These are phyloP conservation scores for Globisporangium cederbergense DNA, from an alignment of 352 stramenopile species.

Conservation along the genomic window DNA sequence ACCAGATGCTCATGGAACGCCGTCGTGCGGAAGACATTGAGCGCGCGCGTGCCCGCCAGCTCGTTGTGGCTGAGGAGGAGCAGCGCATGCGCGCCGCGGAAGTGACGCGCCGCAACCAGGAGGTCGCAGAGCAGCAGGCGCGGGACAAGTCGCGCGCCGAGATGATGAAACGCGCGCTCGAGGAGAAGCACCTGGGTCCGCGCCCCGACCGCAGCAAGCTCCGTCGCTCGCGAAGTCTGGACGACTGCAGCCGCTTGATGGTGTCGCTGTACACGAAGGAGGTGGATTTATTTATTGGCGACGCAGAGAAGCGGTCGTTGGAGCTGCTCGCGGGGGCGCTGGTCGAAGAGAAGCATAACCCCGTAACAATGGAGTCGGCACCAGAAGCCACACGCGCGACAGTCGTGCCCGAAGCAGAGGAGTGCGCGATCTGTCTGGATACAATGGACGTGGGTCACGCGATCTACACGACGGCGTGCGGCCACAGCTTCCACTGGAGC, in stretches of 20 bases:
- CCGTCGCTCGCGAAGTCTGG: conserved; percentile 41
- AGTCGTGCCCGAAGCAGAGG: conserved; percentile 61
- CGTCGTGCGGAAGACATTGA: conserved; percentile 69
- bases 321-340: conserved; percentile 26
- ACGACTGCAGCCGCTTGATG: conserved; percentile 37
- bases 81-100: conserved; percentile 55
- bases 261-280: conserved; percentile 42
- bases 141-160: conserved; percentile 36
- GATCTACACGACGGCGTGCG: conserved; percentile 81
- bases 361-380: conserved; percentile 20
- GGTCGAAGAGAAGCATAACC: conserved; percentile 12
- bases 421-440: conserved; percentile 85
- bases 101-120: conserved; percentile 45
- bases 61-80: conserved; percentile 63
- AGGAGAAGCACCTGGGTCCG: conserved; percentile 56
- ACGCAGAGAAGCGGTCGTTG: conserved; percentile 55
- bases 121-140: conserved; percentile 39
- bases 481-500: conserved; percentile 84
- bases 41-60: conserved; percentile 63
- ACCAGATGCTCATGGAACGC: conserved; percentile 67
- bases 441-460: conserved; percentile 76
- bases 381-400: conserved; percentile 19
- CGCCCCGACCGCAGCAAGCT: conserved; percentile 45
- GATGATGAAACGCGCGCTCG: conserved; percentile 40
- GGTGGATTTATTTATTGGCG: conserved; percentile 46